These are phyloP conservation scores for Pyrus communis DNA, from an alignment of 306 rosid genomes.

Conservation along the genomic window DNA sequence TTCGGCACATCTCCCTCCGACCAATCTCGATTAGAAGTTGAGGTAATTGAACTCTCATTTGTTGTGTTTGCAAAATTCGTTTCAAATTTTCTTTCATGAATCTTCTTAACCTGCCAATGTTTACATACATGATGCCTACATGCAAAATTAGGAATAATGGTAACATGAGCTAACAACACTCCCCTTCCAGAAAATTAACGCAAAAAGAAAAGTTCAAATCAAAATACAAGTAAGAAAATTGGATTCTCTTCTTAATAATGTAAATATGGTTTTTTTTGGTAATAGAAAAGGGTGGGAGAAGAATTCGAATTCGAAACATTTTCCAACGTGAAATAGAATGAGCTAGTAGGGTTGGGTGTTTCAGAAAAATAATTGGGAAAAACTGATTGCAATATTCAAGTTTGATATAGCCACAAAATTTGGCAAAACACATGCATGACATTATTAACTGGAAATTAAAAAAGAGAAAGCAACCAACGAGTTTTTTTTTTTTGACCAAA, in stretches of 20 bases:
- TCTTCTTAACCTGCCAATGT: neutral
- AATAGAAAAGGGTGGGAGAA: too few species aligned
- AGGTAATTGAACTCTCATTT: neutral
- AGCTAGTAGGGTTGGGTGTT: too few species aligned
- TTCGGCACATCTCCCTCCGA: neutral
- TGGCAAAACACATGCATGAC: neutral
- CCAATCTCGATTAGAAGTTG: neutral
- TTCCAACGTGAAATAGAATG: too few species aligned
- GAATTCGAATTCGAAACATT: too few species aligned
- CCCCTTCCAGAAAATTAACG: too few species aligned
- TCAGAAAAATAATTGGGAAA: too few species aligned
- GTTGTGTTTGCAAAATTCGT: neutral
- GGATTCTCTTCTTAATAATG: too few species aligned
- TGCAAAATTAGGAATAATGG: neutral
- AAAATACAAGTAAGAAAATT: too few species aligned
- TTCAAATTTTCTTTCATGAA: neutral
- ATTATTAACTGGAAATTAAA: neutral
- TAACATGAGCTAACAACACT: neutral
- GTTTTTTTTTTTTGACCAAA: neutral
- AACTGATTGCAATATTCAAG: neutral
- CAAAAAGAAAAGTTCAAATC: too few species aligned
- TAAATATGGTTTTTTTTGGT: too few species aligned
- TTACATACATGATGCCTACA: neutral
- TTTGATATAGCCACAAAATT: neutral
- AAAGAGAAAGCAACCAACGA: neutral